Evolutionary conservation across 306 rosid species (phyloP).

Genomic region (Cyclanthera cordifolia): DNA sequence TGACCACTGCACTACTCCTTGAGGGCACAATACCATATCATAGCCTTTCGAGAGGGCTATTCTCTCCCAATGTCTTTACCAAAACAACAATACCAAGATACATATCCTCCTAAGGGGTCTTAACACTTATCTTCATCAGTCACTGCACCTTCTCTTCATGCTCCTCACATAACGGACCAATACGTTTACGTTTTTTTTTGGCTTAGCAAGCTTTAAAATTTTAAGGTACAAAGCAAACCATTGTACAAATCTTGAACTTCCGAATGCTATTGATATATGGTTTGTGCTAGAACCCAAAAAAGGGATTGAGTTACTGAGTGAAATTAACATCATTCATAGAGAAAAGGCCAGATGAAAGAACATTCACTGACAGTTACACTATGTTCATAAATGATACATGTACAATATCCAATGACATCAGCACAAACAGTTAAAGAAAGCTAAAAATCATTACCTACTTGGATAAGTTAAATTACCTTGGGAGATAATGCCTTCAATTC

Average conservation of each 20-base stretch:
- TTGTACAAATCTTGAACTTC: background rate
- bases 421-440: background rate
- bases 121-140: no score
- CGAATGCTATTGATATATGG: background rate
- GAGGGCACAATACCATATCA: no score
- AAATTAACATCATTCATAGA: background rate
- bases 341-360: background rate
- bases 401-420: background rate
- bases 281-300: background rate
- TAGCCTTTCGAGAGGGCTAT: no score
- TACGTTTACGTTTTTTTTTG: background rate
- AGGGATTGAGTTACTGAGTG: background rate
- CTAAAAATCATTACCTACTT: background rate
- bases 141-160: background rate
- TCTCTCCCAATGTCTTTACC: no score
- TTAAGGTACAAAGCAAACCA: background rate
- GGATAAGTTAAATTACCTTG: slow-evolving; percentile 24
- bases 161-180: background rate
- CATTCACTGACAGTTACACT: background rate
- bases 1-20: no score
- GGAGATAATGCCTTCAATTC: slow-evolving; percentile 50
- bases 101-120: no score
- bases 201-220: background rate
- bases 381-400: background rate
- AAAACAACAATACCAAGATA: no score